Base-by-base conservation (phyloP, 139 green algal genomes). In the Eudorina sp. region DNA sequence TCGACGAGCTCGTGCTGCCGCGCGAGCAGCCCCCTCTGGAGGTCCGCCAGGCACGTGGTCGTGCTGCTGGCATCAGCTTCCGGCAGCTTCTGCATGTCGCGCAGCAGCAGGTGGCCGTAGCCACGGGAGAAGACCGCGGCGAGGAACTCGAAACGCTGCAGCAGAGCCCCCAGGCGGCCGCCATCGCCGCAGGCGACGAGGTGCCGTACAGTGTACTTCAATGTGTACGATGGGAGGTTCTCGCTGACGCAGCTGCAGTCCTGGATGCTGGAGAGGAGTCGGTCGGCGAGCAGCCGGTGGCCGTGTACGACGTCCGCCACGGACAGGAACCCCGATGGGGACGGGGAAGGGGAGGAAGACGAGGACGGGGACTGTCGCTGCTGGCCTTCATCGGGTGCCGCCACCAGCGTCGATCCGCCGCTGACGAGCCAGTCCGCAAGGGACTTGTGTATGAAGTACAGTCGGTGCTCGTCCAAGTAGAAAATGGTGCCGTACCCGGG, bases 351-450 rank as follows among this genome's bases (percentile, higher is more conserved):
- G 18, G 19, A 25, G 51, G 81, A 27, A 46, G 34, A 43, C 40
- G 43, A 58, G 13, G 79, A 58, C 4, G 58, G 58, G n/a, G n/a
- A n/a, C n/a, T n/a, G n/a, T n/a, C n/a, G n/a, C n/a, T n/a, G n/a
- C n/a, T n/a, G n/a, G n/a, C n/a, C n/a, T n/a, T n/a, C n/a, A n/a
- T n/a, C n/a, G n/a, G n/a, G n/a, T n/a, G n/a, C n/a, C n/a, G n/a
- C n/a, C n/a, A n/a, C n/a, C n/a, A n/a, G n/a, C n/a, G n/a, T n/a
- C n/a, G n/a, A n/a, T n/a, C n/a, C 58, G 29, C 62, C 81, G 45
- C 41, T 62, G 53, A 53, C 48, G n/a, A 91, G 79, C 79, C 79
- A 91, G 88, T 88, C 88, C 21, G 45, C 53, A 11, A 90, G 77
- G 25, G 64, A 84, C 76, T 86, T 87, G 86, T 90, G 86, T 46